Conservation (phyloP, 257 asterid species). For the Mentha longifolia region DNA sequence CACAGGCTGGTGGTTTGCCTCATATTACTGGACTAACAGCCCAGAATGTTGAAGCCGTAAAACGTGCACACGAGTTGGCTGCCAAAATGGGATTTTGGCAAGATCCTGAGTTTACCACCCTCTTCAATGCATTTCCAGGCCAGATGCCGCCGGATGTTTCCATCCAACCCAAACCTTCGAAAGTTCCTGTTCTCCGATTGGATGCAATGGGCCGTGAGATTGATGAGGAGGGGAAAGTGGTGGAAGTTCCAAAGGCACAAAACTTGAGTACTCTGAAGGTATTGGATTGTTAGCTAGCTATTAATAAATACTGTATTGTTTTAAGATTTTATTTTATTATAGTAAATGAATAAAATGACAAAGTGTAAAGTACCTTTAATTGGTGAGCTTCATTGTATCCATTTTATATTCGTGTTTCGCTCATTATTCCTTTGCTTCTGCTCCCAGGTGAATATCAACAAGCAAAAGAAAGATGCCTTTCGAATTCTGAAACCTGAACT, state of each 20-base stretch:
- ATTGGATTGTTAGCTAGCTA: constrained; percentile 11
- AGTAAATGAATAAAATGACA: neutral
- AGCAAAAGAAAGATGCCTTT: constrained; percentile 95
- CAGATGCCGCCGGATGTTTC: constrained; percentile 77
- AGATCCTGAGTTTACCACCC: constrained; percentile 90
- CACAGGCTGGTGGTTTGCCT: constrained; percentile 67
- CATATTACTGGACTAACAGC: constrained; percentile 74
- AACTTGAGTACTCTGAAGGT: constrained; percentile 95
- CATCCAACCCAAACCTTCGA: constrained; percentile 86
- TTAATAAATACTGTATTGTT: neutral
- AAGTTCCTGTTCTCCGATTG: constrained; percentile 91
- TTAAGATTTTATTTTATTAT: neutral
- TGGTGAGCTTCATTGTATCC: neutral
- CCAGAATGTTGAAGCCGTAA: constrained; percentile 77
- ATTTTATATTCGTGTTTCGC: neutral
- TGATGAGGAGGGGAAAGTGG: constrained; percentile 92
- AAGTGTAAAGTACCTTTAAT: neutral
- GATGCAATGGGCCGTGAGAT: constrained; percentile 96
- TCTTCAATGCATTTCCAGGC: constrained; percentile 88
- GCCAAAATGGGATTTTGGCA: constrained; percentile 92
- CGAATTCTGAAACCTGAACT: constrained; percentile 96
- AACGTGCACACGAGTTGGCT: constrained; percentile 92
- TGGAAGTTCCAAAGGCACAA: constrained; percentile 74
- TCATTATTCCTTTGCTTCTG: neutral
- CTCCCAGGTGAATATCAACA: constrained; percentile 87